These are phyloP conservation scores for Clitoria ternatea DNA, from an alignment of 306 rosid species.

Conservation along the genomic window DNA sequence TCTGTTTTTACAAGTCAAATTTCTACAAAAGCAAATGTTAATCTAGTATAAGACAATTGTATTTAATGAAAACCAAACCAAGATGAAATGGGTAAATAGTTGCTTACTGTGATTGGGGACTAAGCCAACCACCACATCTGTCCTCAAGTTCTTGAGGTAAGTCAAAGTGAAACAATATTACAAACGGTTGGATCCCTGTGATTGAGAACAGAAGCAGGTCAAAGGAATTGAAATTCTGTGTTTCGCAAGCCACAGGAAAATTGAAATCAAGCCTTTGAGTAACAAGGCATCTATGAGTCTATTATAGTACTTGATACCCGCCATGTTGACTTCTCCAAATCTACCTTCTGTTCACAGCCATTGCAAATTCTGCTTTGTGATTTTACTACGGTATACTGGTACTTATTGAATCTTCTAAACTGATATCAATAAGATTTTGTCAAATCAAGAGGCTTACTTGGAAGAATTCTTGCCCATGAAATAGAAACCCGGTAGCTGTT, in stretches of 20 bases:
- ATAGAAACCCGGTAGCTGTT: constrained; percentile 69
- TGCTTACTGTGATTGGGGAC: constrained; percentile 37
- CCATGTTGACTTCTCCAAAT: constrained; percentile 53
- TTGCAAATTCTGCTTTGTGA: constrained; percentile 16
- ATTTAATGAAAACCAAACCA: background rate
- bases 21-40: background rate
- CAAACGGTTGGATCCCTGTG: constrained; percentile 49
- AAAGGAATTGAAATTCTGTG: background rate
- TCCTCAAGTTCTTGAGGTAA: constrained; percentile 43
- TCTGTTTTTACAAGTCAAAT: background rate
- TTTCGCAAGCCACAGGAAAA: background rate
- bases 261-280: constrained; percentile 40
- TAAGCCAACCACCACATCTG: constrained; percentile 42
- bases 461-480: constrained; percentile 80
- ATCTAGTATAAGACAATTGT: background rate
- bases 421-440: background rate
- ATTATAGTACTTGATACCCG: constrained; percentile 51
- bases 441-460: constrained; percentile 40
- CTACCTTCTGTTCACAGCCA: constrained; percentile 50
- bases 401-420: background rate
- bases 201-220: background rate
- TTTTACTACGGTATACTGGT: background rate
- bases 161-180: constrained; percentile 44
- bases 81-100: background rate
- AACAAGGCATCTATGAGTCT: constrained; percentile 52